These are phyloP conservation scores for Tubosaeta sp. DNA, from an alignment of 768 basidiomycete species.

Conservation along the genomic window DNA sequence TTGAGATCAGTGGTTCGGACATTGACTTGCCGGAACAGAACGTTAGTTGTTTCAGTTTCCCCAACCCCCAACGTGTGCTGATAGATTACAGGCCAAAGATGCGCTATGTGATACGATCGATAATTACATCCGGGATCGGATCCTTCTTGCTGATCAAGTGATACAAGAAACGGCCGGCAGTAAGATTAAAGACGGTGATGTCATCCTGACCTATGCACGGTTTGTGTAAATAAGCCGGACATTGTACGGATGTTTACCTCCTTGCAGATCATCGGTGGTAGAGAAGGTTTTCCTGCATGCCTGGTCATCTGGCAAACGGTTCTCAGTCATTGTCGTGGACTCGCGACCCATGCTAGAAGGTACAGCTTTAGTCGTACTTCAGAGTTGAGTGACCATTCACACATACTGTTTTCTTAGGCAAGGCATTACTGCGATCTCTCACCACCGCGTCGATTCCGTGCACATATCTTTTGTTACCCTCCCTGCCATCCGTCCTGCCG, in stretches of 20 bases:
- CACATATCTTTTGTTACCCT: constrained; percentile 89
- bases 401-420: constrained; percentile 47
- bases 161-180: constrained; percentile 84
- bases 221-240: constrained; percentile 28
- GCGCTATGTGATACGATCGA: constrained; percentile 81
- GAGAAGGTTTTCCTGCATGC: constrained; percentile 84
- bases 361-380: constrained; percentile 16
- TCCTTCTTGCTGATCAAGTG: constrained; percentile 88
- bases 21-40: constrained; percentile 95
- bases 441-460: constrained; percentile 69
- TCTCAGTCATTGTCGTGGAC: constrained; percentile 91
- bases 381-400: background rate
- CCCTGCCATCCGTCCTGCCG: constrained; percentile 73
- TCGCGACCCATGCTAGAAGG: constrained; percentile 95
- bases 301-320: constrained; percentile 65
- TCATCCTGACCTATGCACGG: constrained; percentile 92
- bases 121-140: constrained; percentile 89
- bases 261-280: constrained; percentile 82
- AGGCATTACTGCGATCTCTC: constrained; percentile 67
- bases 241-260: background rate
- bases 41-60: constrained; percentile 41
- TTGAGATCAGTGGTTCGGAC: constrained; percentile 89
- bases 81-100: constrained; percentile 71
- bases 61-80: background rate
- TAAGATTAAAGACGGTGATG: constrained; percentile 94